These are phyloP conservation scores for Pisolithus thermaeus DNA, from an alignment of 1,284 basidiomycete species.

Conservation along the genomic window DNA sequence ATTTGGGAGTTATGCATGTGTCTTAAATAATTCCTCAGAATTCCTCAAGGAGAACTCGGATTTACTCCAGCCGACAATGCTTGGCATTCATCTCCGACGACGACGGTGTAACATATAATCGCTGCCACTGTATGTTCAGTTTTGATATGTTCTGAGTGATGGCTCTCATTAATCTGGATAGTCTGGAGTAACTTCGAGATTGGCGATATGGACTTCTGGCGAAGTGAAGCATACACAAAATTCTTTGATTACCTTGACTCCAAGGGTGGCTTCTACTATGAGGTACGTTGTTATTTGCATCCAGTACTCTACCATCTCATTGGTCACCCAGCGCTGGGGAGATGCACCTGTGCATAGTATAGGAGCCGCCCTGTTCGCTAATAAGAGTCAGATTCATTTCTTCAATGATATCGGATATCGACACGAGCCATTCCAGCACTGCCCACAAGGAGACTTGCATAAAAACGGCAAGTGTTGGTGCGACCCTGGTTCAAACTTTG, in stretches of 20 bases:
- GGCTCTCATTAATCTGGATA: slow-evolving; percentile 21
- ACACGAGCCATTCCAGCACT: slow-evolving; percentile 79
- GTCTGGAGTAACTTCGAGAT: slow-evolving; percentile 95
- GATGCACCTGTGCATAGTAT: slow-evolving; percentile 91
- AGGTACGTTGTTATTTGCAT: slow-evolving; percentile 34
- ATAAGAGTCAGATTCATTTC: slow-evolving; percentile 79
- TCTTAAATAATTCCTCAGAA: slow-evolving; percentile 36
- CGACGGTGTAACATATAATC: slow-evolving; percentile 74
- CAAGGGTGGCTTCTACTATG: slow-evolving; percentile 90
- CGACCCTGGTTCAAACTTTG: slow-evolving; percentile 56
- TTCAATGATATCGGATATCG: slow-evolving; percentile 62
- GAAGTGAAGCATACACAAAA: slow-evolving; percentile 74
- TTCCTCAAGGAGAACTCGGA: slow-evolving; percentile 74
- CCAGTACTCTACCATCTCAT: background rate
- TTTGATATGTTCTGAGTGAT: background rate
- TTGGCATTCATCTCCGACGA: slow-evolving; percentile 83
- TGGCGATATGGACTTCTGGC: slow-evolving; percentile 78
- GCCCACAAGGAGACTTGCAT: slow-evolving; percentile 58
- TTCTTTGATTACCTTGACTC: slow-evolving; percentile 85
- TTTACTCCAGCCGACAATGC: slow-evolving; percentile 67
- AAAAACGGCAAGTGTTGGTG: slow-evolving; percentile 65
- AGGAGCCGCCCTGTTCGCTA: slow-evolving; percentile 76
- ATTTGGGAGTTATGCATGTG: background rate
- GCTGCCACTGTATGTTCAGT: slow-evolving; percentile 74
- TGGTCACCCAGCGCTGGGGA: slow-evolving; percentile 62